A percentile compares a stretch with the other conserved stretches of the same genome.
Evolutionary conservation across 1,284 basidiomycete species (phyloP).

Genomic region (Irpex sp.): DNA sequence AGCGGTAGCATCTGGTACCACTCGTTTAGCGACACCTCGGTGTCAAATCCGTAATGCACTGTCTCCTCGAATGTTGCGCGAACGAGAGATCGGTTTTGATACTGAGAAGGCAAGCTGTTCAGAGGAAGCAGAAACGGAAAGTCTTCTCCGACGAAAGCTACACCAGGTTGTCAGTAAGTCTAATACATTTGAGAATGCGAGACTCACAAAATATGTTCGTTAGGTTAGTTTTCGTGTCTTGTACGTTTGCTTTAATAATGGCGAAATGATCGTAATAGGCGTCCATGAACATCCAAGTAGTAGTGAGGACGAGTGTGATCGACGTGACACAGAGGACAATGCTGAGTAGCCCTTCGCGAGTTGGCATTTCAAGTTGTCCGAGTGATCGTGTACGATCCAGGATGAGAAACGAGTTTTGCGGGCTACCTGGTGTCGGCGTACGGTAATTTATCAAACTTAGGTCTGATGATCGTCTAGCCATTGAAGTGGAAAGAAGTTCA

Average conservation of each 20-base stretch:
- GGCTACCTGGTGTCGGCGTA: too few relatives aligned
- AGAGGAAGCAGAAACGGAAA: neutral
- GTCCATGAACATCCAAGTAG: neutral
- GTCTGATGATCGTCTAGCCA: too few relatives aligned
- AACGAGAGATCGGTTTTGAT: neutral
- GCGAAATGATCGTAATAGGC: neutral
- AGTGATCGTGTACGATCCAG: neutral
- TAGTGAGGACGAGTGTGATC: neutral
- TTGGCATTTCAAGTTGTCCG: neutral
- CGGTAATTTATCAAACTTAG: too few relatives aligned
- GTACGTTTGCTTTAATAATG: neutral
- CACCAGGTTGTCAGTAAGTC: neutral
- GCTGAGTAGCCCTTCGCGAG: neutral
- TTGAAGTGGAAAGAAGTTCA: too few relatives aligned
- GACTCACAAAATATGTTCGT: neutral
- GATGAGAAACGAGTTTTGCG: too few relatives aligned
- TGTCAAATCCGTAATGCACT: slow-evolving; percentile 16
- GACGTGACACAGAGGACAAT: neutral
- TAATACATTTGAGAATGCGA: neutral
- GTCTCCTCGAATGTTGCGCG: slow-evolving; percentile 15
- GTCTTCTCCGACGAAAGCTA: neutral
- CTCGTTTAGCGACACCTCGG: slow-evolving; percentile 12
- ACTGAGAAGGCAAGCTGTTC: neutral
- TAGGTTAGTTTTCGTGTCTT: neutral
- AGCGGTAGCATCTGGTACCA: slow-evolving; percentile 16